Evolutionary conservation across 768 basidiomycete species (phyloP), one percentile per base, ranked within the genome.

Genomic region (Collybia sp.): DNA sequence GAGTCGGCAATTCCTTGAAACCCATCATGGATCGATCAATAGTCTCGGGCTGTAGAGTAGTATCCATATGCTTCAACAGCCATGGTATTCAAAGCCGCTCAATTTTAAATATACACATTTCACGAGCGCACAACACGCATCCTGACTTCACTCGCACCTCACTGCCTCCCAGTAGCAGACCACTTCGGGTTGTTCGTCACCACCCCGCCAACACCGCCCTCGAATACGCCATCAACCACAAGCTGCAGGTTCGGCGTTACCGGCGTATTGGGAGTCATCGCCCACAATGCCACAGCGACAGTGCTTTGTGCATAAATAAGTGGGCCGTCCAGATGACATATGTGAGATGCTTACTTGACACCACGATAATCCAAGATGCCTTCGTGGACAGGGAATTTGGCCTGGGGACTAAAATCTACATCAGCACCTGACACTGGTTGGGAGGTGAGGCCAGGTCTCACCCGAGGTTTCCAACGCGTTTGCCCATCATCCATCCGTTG

Each of bases 401-500:
- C 66, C 60, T 92, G 88, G 15, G 89, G 88, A 12, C 85, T 87
- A 35, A 18, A 40, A 43, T 32, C 25, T 25, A 25, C 25, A 25
- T 25, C 8, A 25, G 25, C 8, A 25, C 25, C 25, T 25, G 25
- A 4, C 4, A 25, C 8, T 25, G 25, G 8, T 25, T 25, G 25
- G 25, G 25, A 8, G 25, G 25, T 8, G 25, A 25, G 25, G 25
- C 25, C 4, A 25, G 25, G 13, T 13, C 74, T 47, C 50, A 80
- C 86, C 85, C 84, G 1, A 86, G 73, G 55, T 86, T 83, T 12
- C 66, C 80, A n/a, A 85, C 73, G 15, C 82, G 62, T 65, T 90
- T 91, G 8, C 89, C 90, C 79, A 88, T 88, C 79, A 85, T 84
- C 90, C 90, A 93, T 11, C 89, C 90, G 54, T 93, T 91, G 15